Conservation (phyloP, 169 alveolate species). For the Eimeria acervulina region DNA sequence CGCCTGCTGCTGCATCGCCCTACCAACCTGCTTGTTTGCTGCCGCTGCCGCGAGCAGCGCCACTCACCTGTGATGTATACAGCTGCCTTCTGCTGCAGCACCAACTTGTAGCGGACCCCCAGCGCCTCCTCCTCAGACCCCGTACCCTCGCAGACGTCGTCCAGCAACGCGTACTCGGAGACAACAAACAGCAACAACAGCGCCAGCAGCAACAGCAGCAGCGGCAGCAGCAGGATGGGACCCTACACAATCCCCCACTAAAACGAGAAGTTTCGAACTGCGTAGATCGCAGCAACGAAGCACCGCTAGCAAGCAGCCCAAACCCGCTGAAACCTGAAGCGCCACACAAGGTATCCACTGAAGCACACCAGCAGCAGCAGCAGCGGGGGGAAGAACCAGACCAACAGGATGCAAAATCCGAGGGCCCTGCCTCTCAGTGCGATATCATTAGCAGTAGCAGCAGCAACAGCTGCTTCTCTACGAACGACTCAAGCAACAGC, state of each 20-base stretch:
- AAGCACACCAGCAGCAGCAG: conserved; percentile 10
- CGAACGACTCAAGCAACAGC: no score
- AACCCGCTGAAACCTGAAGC: neutral
- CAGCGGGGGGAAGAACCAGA: neutral
- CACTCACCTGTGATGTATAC: conserved; percentile 72
- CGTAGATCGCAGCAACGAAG: neutral
- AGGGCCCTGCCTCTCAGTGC: neutral
- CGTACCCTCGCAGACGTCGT: conserved; percentile 75
- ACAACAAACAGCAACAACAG: neutral
- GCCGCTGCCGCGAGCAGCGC: conserved; percentile 84
- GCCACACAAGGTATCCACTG: neutral
- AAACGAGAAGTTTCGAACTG: neutral
- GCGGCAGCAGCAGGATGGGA: neutral
- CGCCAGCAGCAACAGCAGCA: neutral
- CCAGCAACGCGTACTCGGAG: conserved; percentile 23
- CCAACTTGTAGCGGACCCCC: conserved; percentile 55
- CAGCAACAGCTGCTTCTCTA: neutral
- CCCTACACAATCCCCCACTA: neutral
- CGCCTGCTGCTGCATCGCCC: conserved; percentile 51
- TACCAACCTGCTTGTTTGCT: conserved; percentile 72
- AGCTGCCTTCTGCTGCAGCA: conserved; percentile 46
- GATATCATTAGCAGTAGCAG: neutral
- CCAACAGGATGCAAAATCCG: neutral
- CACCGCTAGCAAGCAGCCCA: neutral
- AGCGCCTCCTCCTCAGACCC: conserved; percentile 49